Evolutionary conservation across 2,329 filamentous ascomycete genomes (phyloP).

Genomic region (Arthroderma uncinatum): DNA sequence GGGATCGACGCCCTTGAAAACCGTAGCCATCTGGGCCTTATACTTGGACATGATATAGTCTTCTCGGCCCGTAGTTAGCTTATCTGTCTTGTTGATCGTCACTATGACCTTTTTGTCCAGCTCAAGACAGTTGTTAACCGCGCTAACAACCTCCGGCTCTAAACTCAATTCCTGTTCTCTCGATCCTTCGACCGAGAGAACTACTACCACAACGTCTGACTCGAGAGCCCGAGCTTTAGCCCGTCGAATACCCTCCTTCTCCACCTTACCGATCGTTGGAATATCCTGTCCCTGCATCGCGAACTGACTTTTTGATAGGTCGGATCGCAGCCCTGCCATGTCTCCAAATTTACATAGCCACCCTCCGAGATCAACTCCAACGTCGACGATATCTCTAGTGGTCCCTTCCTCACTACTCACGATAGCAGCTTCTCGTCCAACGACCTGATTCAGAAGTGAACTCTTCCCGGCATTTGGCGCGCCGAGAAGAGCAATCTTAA

Average conservation of each 20-base stretch:
- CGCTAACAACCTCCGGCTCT: constrained; percentile 48
- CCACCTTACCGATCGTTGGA: constrained; percentile 55
- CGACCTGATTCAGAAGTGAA: constrained; percentile 78
- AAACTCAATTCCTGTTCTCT: constrained; percentile 17
- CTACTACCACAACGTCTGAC: constrained; percentile 73
- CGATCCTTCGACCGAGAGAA: constrained; percentile 59
- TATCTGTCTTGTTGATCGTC: constrained; percentile 52
- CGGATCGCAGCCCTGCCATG: constrained; percentile 71
- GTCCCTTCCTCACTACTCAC: constrained; percentile 89
- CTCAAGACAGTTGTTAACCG: constrained; percentile 40
- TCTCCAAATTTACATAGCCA: constrained; percentile 92
- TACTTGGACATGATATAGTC: constrained; percentile 7
- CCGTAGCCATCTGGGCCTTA: constrained; percentile 12
- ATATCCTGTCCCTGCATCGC: constrained; percentile 8
- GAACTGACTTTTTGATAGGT: constrained; percentile 14
- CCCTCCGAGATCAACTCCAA: constrained; percentile 75
- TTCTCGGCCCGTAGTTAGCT: constrained; percentile 22
- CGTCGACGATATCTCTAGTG: constrained; percentile 86
- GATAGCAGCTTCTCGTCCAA: constrained; percentile 87
- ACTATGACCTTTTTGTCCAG: constrained; percentile 46
- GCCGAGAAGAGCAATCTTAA: constrained; percentile 74
- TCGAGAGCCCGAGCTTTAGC: constrained; percentile 70
- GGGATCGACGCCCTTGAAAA: constrained; percentile 7
- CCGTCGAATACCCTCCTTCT: constrained; percentile 80
- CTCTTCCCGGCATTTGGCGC: constrained; percentile 94